These are phyloP conservation scores for Oleoguttula mirabilis DNA, from an alignment of 495 filamentous ascomycete genomes.

Conservation along the genomic window DNA sequence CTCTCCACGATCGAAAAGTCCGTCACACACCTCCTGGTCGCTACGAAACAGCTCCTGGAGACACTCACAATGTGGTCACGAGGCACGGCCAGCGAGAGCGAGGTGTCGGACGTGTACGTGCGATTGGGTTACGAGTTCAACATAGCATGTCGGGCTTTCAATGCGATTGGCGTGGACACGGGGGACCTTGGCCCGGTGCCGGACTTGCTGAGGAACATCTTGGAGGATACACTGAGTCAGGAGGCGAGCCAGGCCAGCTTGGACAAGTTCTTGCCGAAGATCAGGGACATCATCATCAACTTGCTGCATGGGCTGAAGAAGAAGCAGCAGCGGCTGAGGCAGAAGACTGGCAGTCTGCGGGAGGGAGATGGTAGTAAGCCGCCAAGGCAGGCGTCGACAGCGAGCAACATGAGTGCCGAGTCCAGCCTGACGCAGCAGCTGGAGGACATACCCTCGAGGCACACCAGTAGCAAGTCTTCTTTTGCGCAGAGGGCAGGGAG, in stretches of 20 bases:
- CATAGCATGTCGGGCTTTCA: constrained; percentile 90
- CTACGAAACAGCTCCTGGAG: constrained; percentile 94
- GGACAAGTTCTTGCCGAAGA: constrained; percentile 80
- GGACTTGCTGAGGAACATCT: constrained; percentile 73
- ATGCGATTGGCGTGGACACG: constrained; percentile 89
- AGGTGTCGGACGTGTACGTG: constrained; percentile 97
- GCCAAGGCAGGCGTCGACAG: constrained; percentile 48
- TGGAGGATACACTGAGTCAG: constrained; percentile 92
- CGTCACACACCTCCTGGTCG: constrained; percentile 92
- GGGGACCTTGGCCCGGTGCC: constrained; percentile 89
- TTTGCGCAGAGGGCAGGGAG: constrained; percentile 37
- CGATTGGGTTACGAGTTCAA: constrained; percentile 97
- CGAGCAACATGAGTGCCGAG: constrained; percentile 38
- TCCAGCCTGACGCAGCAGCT: constrained; percentile 49
- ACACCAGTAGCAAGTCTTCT: constrained; percentile 27
- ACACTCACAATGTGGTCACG: constrained; percentile 96
- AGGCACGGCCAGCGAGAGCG: constrained; percentile 73
- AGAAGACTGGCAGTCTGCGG: constrained; percentile 44
- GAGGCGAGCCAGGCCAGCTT: constrained; percentile 87
- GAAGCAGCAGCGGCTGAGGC: constrained; percentile 83
- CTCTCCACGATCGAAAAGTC: constrained; percentile 95
- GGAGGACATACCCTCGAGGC: constrained; percentile 43
- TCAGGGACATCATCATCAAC: constrained; percentile 96
- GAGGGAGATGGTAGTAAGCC: constrained; percentile 33
- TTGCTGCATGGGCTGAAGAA: constrained; percentile 89